Base-by-base conservation (phyloP, 2,329 filamentous ascomycete species). In the Leptosphaerulina australis region DNA sequence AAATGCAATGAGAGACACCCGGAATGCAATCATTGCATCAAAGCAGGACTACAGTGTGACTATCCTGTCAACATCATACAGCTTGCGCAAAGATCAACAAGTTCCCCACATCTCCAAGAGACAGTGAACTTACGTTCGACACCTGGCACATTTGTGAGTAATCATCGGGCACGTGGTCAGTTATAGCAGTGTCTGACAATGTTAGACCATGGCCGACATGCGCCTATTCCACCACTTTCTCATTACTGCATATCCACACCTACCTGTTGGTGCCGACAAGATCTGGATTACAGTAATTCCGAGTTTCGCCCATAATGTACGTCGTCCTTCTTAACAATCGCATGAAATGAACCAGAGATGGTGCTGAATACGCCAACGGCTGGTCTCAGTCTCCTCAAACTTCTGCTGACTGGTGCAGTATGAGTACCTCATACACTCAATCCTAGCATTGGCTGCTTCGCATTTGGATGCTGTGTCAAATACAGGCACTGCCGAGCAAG, bases 1-100 rank as follows among this genome's bases (percentile, higher is more conserved):
- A 88, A 87, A 80, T 88, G 85, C 66, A 85, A 86, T 71, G 85
- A 88, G 68, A 84, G 76, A n/a, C 79, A 76, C 22, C 85, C 85
- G 21, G 74, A 80, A 9, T 88, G 85, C 61, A 80, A 79, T 1
- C 84, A 88, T 63, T 88, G 85, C 66, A 68, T 77, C 43, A 87
- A 86, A 72, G 81, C 81, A 29, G 83, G 82, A 0, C 70, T 87
- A 44, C 78, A 80, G 40, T 88, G 85, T 72, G 81, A 84, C 64
- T 88, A 88, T 67, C 84, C 85, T 4, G 69, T 76, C 6, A 70
- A 70, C 34, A 70, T 70, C 30, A 69, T 71, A 14, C 69, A 71
- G 29, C 47, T 63, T 24, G 58, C 47, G 12, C 67, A 69, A 38
- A 56, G 56, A 31, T 45, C 57, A 14, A 56, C 52, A 15, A 50